Base-by-base conservation (phyloP, 805 yeast species). In the Barnettozyma pratensis region DNA sequence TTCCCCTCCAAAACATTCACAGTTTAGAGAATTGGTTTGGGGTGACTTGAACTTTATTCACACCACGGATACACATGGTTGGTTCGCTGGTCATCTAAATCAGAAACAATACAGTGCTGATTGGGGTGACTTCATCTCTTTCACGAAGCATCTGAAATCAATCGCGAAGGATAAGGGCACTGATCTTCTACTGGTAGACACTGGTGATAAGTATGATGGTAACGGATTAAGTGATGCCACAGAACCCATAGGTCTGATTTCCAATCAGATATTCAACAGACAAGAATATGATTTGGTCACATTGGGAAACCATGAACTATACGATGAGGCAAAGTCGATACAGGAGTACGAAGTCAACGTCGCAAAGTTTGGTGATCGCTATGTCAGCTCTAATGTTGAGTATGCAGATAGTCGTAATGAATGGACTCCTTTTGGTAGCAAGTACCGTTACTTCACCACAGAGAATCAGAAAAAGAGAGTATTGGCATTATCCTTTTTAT, bases 21-120 rank as follows among this genome's bases (percentile, higher is more conserved):
- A 60, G 6, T 60, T 77, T 37, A 67, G 94, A 45, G 76, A 77
- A n/a, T 59, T 90, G 31, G 60, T 65, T 9, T 74, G 90, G 77
- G 90, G 91, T 0, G 79, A 83, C 48, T 49, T 94, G 42, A 92
- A 94, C 68, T 87, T 94, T 57, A 59, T 92, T 28, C 98, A 92
- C 60, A 91, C 98, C 1, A 94, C 99, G 0, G 99, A 94, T 60
- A 92, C 97, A 2, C 99, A 94, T 65, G 97, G 94, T 1, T 94
- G 99, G 99, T 79, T 85, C 54, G 82, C 92, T 5, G 97, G 97
- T 0, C 99, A 92, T 68, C 58, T 80, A 37, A 81, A 83, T 55
- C 97, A 91, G 64, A 73, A 76, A 30, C 80, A 79, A 49, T 92
- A 83, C 64, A 76, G 83, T 37, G 94, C 87, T 5, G 87, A 91